Evolutionary conservation across 805 yeast species (phyloP).

Genomic region (Lipomyces kockii): DNA sequence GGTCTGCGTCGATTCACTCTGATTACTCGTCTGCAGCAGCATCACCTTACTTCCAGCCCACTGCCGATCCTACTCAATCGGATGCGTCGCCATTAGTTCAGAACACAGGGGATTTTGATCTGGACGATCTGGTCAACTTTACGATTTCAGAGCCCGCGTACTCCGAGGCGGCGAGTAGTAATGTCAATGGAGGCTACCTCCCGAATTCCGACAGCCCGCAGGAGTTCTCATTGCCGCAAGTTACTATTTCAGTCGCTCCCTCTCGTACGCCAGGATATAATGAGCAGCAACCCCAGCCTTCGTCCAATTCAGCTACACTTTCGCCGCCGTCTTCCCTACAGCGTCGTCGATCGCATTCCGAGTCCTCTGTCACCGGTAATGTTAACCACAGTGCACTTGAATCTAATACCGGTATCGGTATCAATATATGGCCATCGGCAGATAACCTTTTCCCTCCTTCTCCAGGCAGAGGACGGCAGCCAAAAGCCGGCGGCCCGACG

Average conservation of each 20-base stretch:
- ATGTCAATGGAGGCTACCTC: not conserved
- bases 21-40: constrained; percentile 27
- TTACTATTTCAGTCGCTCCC: constrained; percentile 13
- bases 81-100: constrained; percentile 22
- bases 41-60: constrained; percentile 15
- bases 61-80: constrained; percentile 1
- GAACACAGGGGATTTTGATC: constrained; percentile 13
- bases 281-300: not conserved
- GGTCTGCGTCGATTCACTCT: constrained; percentile 30
- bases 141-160: constrained; percentile 19
- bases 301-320: constrained; percentile 1
- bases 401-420: not conserved
- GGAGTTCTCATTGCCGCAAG: constrained; percentile 14
- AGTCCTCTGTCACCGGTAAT: constrained; percentile 19
- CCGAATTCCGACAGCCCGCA: constrained; percentile 5
- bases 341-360: constrained; percentile 33
- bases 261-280: not conserved
- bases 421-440: not conserved
- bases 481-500: constrained; percentile 2
- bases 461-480: not conserved
- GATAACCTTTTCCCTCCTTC: constrained; percentile 6
- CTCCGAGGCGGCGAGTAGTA: not conserved
- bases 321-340: constrained; percentile 11
- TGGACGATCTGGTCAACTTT: constrained; percentile 23
- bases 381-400: not conserved